Base-by-base conservation (phyloP, 2,329 filamentous ascomycete genomes). In the Bretziella fagacearum region DNA sequence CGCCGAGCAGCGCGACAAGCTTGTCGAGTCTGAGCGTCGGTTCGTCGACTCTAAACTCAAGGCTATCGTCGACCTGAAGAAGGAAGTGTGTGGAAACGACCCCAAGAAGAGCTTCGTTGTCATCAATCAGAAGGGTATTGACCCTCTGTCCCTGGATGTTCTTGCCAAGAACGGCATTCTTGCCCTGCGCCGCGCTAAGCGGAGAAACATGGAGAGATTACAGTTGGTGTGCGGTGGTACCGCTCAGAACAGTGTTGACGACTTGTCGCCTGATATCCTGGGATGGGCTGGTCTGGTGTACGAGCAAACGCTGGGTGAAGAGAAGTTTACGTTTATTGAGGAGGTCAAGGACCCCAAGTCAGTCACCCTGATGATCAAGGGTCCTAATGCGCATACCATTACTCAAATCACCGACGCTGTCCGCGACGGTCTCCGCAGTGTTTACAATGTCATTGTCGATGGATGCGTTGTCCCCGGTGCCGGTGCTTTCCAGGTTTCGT, bases 371-470 rank as follows among this genome's bases (percentile, higher is more conserved):
- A 73, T 98, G 58, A 96, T 98, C 71, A 98, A 96, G 71, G 91
- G 91, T 20, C 91, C 91, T 53, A 98, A 98, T 65, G 72, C 79
- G 59, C 91, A 98, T 69, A 96, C 89, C 52, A 98, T 98, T 57
- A 79, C 83, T 11, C 91, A 98, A 65, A 86, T 98, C 59, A 93
- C 86, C 54, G 91, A 98, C 60, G 91, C 91, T 2, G 91, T 96
- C 37, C 78, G 91, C 46, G 91, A 98, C 60, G 91, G 91, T 52
- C 73, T 98, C 55, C 78, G 91, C 59, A 93, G 85, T 61, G 91
- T 96, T 43, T 96, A 95, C 75, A 98, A 98, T 71, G 94, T 93
- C 72, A 96, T 98, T 62, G 89, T 96, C n/a, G 91, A 98, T 62
- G 78, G 81, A 65, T 89, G 83, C 55, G 91, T 98, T 17, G 85